These are phyloP conservation scores for Cucumis hystrix DNA, from an alignment of 306 rosid species.

Conservation along the genomic window DNA sequence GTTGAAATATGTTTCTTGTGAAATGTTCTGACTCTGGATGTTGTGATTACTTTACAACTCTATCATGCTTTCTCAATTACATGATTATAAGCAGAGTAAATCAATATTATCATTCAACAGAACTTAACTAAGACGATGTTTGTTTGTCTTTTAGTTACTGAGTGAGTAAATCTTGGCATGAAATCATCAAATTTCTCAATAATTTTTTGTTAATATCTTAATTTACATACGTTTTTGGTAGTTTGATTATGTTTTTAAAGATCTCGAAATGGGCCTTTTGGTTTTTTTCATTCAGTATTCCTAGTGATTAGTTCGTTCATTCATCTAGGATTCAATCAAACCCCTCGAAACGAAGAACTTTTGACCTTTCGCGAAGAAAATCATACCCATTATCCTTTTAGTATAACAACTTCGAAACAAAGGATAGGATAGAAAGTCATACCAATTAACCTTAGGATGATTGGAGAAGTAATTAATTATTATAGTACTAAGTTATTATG, in stretches of 20 bases:
- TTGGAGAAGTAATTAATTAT: no score
- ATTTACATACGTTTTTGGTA: background rate
- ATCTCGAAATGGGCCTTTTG: background rate
- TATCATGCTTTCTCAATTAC: background rate
- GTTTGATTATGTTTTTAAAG: background rate
- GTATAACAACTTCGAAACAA: no score
- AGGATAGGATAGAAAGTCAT: no score
- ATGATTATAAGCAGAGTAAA: background rate
- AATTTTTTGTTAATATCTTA: background rate
- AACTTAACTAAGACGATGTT: background rate
- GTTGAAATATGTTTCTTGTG: background rate
- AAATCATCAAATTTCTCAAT: background rate
- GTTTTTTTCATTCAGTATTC: background rate
- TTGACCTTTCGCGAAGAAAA: no score
- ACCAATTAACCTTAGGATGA: no score
- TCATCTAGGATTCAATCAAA: no score
- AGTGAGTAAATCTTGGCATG: background rate
- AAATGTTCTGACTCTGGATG: background rate
- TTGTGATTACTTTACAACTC: no score
- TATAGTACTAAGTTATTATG: no score
- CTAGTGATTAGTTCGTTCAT: no score
- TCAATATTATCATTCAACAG: background rate
- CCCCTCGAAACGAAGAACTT: no score
- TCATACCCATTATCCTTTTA: no score
- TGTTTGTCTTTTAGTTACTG: background rate